Evolutionary conservation across 768 basidiomycete species (phyloP).

Genomic region (Tulasnella sp.): DNA sequence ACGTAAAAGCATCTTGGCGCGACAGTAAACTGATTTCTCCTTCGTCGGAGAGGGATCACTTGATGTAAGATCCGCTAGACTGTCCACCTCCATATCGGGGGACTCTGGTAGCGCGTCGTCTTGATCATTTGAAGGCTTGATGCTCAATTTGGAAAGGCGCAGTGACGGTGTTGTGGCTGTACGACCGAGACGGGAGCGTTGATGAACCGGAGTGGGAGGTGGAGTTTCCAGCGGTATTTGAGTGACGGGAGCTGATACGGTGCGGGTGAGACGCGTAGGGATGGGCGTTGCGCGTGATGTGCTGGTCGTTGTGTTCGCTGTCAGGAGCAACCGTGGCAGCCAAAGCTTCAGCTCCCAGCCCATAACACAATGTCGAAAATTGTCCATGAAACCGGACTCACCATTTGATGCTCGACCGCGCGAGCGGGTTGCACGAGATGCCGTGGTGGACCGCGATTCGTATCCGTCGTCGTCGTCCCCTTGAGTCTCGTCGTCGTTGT

Average conservation of each 20-base stretch:
- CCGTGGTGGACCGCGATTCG: not conserved
- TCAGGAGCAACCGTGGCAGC: not conserved
- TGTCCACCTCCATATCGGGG: not conserved
- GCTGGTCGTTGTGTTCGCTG: conserved; percentile 1
- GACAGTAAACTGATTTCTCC: conserved; percentile 20
- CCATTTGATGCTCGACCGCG: conserved; percentile 13
- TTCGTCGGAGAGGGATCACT: not conserved
- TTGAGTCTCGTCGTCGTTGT: conserved; percentile 13
- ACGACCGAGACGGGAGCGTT: not conserved
- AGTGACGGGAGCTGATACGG: conserved; percentile 10
- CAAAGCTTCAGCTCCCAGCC: not conserved
- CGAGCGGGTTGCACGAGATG: conserved; percentile 11
- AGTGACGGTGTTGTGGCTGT: conserved; percentile 13
- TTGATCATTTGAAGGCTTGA: not conserved
- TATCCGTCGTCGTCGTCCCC: not conserved
- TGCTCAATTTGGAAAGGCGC: conserved; percentile 17
- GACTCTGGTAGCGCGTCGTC: not conserved
- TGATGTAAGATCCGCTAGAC: not conserved
- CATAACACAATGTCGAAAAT: not conserved
- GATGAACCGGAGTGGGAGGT: conserved; percentile 6
- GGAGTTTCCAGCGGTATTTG: conserved; percentile 22
- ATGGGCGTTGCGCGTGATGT: conserved; percentile 2
- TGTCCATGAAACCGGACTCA: not conserved
- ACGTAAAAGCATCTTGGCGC: conserved; percentile 3
- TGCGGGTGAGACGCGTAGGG: not conserved